Percentiles rank a stretch among this genome's conserved stretches.
Conservation (phyloP, 2,329 filamentous ascomycete species). For the Aspergillaceae sp. region DNA sequence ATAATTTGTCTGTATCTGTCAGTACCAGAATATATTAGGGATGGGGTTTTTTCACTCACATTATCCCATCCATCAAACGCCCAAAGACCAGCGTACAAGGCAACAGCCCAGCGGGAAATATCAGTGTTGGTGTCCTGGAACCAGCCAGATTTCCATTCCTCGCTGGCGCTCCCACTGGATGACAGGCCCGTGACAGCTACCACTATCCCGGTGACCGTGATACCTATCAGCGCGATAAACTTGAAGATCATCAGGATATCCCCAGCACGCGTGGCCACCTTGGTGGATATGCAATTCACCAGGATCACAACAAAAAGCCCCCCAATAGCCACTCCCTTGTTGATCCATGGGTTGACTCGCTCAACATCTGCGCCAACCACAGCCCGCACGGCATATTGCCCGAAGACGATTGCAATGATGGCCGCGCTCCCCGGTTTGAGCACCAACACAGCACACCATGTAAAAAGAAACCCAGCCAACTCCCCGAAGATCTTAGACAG, state of each 20-base stretch:
- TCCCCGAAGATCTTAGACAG: slow-evolving; percentile 95
- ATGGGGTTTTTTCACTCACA: slow-evolving; percentile 44
- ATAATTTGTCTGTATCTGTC: slow-evolving; percentile 68
- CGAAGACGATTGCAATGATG: slow-evolving; percentile 96
- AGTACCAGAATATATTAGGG: slow-evolving; percentile 5
- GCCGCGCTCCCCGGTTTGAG: slow-evolving; percentile 88
- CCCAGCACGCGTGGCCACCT: slow-evolving; percentile 74
- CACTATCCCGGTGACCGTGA: slow-evolving; percentile 80
- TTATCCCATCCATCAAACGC: slow-evolving; percentile 99
- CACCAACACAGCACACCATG: slow-evolving; percentile 90
- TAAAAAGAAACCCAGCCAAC: slow-evolving; percentile 84
- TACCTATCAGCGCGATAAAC: slow-evolving; percentile 77
- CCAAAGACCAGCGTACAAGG: slow-evolving; percentile 91
- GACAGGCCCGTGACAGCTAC: slow-evolving; percentile 82
- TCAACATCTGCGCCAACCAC: slow-evolving; percentile 78
- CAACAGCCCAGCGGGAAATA: slow-evolving; percentile 81
- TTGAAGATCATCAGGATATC: slow-evolving; percentile 97
- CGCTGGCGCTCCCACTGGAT: slow-evolving; percentile 62
- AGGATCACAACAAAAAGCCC: slow-evolving; percentile 70
- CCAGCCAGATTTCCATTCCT: slow-evolving; percentile 86
- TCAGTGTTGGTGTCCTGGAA: slow-evolving; percentile 77
- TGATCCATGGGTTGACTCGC: slow-evolving; percentile 74
- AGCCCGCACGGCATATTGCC: slow-evolving; percentile 89
- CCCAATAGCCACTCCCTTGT: slow-evolving; percentile 73
- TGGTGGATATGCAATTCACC: slow-evolving; percentile 85